Evolutionary conservation across 2,329 filamentous ascomycete species (phyloP), one percentile per base, ranked within the genome.

Genomic region (Botrytis hyacinthi): DNA sequence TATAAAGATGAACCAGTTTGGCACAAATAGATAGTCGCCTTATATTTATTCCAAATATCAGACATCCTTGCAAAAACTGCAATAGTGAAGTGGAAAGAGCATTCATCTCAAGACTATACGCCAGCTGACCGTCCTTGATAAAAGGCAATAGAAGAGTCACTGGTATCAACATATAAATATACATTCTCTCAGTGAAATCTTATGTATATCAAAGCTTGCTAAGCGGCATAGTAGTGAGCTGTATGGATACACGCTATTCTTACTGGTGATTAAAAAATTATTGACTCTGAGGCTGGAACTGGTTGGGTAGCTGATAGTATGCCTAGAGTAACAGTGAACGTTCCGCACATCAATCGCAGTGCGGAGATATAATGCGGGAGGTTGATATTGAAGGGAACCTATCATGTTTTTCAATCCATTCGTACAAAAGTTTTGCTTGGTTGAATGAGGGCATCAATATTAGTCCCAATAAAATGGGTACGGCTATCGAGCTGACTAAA

Each of bases 21-120:
- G 1, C 3, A 48, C 3, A 37, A 26, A 1, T 37, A 37, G 1
- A 54, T 7, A 37, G 7, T 4, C 3, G 12, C 1, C 8, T 4
- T 9, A 14, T 54, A 3, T 6, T 54, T 9, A 54, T n/a, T 54
- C 5, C 26, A 54, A n/a, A n/a, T 5, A 16, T 18, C 4, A 29
- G n/a, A 3, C 0, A 18, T 29, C 14, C n/a, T 4, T 57, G 14
- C 7, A 57, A 18, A n/a, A 6, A 1, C 14, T 57, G 32, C 20
- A 16, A 37, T 22, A 22, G 29, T 60, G 32, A 20, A 22, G 57
- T 60, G 3, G 9, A 22, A 60, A 60, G 18, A 35, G 20, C 4
- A 12, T 22, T 22, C n/a, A 22, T 35, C 10, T 35, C 29, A 22
- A 10, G 9, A 0, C 8, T 20, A 18, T 60, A 35, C 9, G 22